Conservation (phyloP, 2,329 filamentous ascomycete species). For the Chaetomium olivaceum region DNA sequence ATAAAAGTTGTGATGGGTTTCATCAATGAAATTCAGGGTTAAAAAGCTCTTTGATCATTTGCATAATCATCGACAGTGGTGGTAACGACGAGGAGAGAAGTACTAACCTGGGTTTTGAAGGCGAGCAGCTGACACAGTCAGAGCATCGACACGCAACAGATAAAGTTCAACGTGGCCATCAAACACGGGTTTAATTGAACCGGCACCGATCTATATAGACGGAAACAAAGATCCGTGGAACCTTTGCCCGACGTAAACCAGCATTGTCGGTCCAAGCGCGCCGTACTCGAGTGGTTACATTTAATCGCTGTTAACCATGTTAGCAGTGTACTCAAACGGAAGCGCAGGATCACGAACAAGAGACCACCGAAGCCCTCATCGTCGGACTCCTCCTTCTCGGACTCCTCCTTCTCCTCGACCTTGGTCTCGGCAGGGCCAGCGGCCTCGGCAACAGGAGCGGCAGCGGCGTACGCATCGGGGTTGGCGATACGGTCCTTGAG, state of each 20-base stretch:
- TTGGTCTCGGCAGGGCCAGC: conserved; percentile 56
- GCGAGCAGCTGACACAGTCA: conserved; percentile 8
- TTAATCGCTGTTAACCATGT: conserved; percentile 53
- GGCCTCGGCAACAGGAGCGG: conserved; percentile 69
- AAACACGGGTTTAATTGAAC: conserved; percentile 45
- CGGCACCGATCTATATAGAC: conserved; percentile 52
- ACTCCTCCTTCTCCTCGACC: conserved; percentile 62
- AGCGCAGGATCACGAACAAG: conserved; percentile 54
- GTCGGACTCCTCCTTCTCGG: conserved; percentile 69
- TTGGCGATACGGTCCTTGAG: conserved; percentile 99
- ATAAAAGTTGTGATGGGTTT: conserved; percentile 59
- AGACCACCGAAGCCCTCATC: conserved; percentile 75
- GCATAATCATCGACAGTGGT: conserved; percentile 56
- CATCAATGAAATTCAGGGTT: conserved; percentile 62
- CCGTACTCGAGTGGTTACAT: conserved; percentile 43
- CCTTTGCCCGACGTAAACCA: conserved; percentile 49
- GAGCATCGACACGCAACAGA: conserved; percentile 5
- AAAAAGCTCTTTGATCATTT: conserved; percentile 64
- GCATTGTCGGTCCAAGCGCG: conserved; percentile 45
- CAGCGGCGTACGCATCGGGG: conserved; percentile 90
- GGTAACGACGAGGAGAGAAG: conserved; percentile 19
- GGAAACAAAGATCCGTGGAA: conserved; percentile 41
- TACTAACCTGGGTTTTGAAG: conserved; percentile 48
- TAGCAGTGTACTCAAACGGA: conserved; percentile 37
- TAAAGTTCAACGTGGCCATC: conserved; percentile 23